A percentile compares a stretch with the other conserved stretches of the same genome.
Conservation (phyloP, 2,329 filamentous ascomycete species). For the Microthyrium microscopicum region DNA sequence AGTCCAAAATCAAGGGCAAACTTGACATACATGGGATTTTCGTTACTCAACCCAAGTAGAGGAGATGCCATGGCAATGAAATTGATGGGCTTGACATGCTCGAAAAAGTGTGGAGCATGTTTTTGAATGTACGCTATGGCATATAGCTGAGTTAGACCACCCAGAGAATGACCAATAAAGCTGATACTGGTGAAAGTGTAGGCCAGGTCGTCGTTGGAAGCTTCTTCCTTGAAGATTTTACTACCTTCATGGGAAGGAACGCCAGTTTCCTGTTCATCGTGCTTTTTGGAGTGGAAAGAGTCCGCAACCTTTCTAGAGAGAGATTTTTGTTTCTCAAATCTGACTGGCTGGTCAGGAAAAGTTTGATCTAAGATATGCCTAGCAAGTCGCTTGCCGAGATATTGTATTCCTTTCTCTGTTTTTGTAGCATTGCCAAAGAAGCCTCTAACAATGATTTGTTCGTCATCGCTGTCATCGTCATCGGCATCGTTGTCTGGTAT, state of each 20-base stretch:
- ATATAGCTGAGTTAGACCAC: constrained; percentile 81
- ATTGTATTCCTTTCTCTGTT: constrained; percentile 92
- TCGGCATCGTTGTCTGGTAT: constrained; percentile 20
- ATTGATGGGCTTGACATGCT: constrained; percentile 71
- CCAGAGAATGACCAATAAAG: constrained; percentile 82
- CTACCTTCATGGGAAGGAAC: constrained; percentile 43
- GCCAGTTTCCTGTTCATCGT: constrained; percentile 12
- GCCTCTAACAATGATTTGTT: constrained; percentile 76
- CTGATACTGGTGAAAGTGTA: constrained; percentile 91
- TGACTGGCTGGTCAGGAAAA: constrained; percentile 81
- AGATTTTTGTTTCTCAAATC: constrained; percentile 47
- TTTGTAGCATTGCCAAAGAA: constrained; percentile 80
- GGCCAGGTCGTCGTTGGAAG: constrained; percentile 31
- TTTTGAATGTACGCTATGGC: constrained; percentile 94
- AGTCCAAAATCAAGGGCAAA: constrained; percentile 93
- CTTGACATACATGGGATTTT: constrained; percentile 93
- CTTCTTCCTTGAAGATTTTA: constrained; percentile 35
- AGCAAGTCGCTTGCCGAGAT: constrained; percentile 83
- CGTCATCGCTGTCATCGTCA: constrained; percentile 51
- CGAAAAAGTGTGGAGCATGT: constrained; percentile 81
- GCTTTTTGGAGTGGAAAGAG: constrained; percentile 28
- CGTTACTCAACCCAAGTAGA: constrained; percentile 83
- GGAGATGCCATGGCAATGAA: constrained; percentile 81
- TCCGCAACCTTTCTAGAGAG: constrained; percentile 31
- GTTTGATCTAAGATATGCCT: constrained; percentile 81